A percentile compares a stretch with the other conserved stretches of the same genome.
phyloP scores from a whole-genome alignment of 1,139 yeast genomes.

The Geotrichum carabidarum region DNA sequence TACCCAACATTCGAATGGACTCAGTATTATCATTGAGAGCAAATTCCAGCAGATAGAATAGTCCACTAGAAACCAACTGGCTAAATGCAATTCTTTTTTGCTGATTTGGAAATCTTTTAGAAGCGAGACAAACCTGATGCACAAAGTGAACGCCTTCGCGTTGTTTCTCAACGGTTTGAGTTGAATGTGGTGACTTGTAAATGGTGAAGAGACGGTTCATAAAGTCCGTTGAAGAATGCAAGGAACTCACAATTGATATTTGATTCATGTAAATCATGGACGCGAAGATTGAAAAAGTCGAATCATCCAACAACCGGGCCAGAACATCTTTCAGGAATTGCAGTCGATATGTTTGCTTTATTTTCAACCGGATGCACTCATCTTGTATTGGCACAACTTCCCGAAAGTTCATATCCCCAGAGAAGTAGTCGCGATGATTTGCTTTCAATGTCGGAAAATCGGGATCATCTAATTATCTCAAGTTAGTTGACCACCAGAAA shows the following conservation, averaged over 20 bases:
- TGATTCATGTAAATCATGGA: constrained; percentile 66
- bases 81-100: constrained; percentile 66
- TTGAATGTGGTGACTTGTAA: constrained; percentile 37
- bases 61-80: constrained; percentile 59
- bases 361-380: constrained; percentile 47
- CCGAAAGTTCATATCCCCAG: constrained; percentile 56
- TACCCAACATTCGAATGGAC: constrained; percentile 61
- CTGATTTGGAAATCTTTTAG: constrained; percentile 60
- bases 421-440: constrained; percentile 63
- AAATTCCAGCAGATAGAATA: constrained; percentile 64
- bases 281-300: constrained; percentile 58
- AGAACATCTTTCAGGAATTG: constrained; percentile 81
- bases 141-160: constrained; percentile 73
- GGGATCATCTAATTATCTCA: constrained; percentile 56
- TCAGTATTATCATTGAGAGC: constrained; percentile 54
- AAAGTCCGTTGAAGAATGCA: constrained; percentile 48
- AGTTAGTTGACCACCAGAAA: background rate
- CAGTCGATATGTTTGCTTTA: constrained; percentile 68
- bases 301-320: constrained; percentile 76
- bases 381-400: constrained; percentile 64
- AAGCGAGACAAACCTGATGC: constrained; percentile 72
- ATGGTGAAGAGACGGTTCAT: constrained; percentile 52
- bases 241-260: constrained; percentile 59
- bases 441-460: constrained; percentile 76
- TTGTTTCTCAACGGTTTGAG: constrained; percentile 6